Evolutionary conservation across 768 basidiomycete genomes (phyloP), one percentile per base, ranked within the genome.

Genomic region (Sporobolomyces roseus): DNA sequence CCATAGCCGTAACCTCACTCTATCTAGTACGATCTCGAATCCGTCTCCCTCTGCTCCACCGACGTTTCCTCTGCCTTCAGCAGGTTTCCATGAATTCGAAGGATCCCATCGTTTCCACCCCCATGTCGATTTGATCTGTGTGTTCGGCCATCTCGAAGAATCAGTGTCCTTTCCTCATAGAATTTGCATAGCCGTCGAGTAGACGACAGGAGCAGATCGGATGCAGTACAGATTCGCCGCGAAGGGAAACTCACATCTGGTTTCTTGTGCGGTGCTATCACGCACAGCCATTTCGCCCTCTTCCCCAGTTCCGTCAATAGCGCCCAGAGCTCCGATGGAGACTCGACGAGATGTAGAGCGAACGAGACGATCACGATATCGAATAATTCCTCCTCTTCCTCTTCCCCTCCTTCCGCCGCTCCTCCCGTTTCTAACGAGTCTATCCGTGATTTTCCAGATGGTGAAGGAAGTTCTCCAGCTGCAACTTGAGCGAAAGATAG

Each of bases 321-420:
- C 12, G 85, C 80, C 74, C 85, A 90, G 25, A 89, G 79, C 61
- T 85, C 84, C 0, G 85, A 87, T 3, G 85, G 75, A 30, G 81
- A 82, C 51, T 84, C 83, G 36, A 88, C 77, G 41, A 90, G 84
- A 74, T 90, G 88, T 33, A 90, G 77, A 13, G 87, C 88, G 74
- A 89, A 89, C 5, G 88, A 88, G 74, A 87, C 87, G 27, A 89
- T 76, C 19, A 86, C 83, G 78, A 89, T 82, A 72, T 90, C 87
- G 48, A 85, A 80, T 54, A 75, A 61, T 14, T 69, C 66, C 17
- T 61, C 62, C 9, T 53, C 55, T 21, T 38, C 63, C 9, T 25
- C 54, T 27, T 36, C 63, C 9, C n/a, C 35, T 33, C 27, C 45
- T 17, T 49, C 45, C 17, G 19, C 53, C 25, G 19, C 52, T 41